Base-by-base conservation (phyloP, 805 yeast genomes). In the Nakazawaea wickerhamii region DNA sequence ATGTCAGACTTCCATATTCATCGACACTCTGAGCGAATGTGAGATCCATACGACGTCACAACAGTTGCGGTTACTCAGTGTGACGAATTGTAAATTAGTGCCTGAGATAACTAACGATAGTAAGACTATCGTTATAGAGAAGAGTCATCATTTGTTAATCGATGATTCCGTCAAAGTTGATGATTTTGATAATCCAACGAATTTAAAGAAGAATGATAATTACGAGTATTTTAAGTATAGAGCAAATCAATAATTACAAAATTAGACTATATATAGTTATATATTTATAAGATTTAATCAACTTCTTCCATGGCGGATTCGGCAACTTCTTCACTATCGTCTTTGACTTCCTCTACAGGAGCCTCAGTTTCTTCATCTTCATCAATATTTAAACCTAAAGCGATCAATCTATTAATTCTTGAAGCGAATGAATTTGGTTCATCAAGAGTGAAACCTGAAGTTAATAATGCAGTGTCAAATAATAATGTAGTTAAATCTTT, bases 231-330 rank as follows among this genome's bases (percentile, higher is more conserved):
- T 30, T n/a, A n/a, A n/a, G n/a, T n/a, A n/a, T n/a, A n/a, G n/a
- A n/a, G n/a, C n/a, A n/a, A n/a, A n/a, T n/a, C n/a, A n/a, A n/a
- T n/a, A n/a, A n/a, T n/a, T n/a, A n/a, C n/a, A n/a, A n/a, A n/a
- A n/a, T n/a, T n/a, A n/a, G n/a, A n/a, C n/a, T n/a, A n/a, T n/a
- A n/a, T n/a, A 28, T 28, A 28, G 11, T 10, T 28, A 28, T 28
- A 28, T 28, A 28, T 28, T 13, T 10, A 28, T n/a, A 28, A 28
- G 31, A n/a, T 49, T 67, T 85, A 91, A 72, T 91, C 99, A 68
- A 91, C 97, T 76, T 91, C 99, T 79, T 91, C 99, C 99, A 91
- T 93, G 63, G 89, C 95, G 51, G 95, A 82, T 74, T 88, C 96
- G 62, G 81, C 89, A 59, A 81, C 79, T 48, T 79, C 81, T 59